Base-by-base conservation (phyloP, 257 asterid genomes). In the Penstemon newberryi region DNA sequence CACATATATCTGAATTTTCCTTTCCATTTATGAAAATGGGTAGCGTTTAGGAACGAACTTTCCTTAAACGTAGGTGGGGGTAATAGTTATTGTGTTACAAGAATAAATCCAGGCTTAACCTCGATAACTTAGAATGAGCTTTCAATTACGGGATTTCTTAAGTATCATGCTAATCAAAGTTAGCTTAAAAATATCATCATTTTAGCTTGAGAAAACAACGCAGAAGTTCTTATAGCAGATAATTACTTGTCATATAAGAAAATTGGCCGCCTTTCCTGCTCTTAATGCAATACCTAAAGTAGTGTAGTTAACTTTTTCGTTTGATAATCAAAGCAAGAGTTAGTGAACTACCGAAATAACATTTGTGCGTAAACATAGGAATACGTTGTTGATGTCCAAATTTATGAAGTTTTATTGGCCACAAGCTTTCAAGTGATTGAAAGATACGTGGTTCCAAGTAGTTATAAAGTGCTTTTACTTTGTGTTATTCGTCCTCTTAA, bases 21-120 rank as follows among this genome's bases (percentile, higher is more conserved):
- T 70, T 51, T 59, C 61, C 58, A 43, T 73, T 58, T 50, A 33
- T 38, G 60, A 60, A 65, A 18, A 3, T 4, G 15, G 15, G 15
- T 50, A 36, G 56, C 61, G 15, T 77, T 55, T 43, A 46, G 72
- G 51, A 38, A 36, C 33, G 9, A 49, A 8, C 56, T 25, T 7
- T 3, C 50, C 4, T 19, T 7, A 25, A 25, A 47, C 60, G 42
- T 44, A 6, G 42, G 11, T 42, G 45, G 18, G 6, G 25, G 15
- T 62, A 18, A 67, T 25, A 54, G 51, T 46, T 37, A 40, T 13
- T 11, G 61, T 43, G 53, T 61, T 59, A 37, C 54, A 56, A 57
- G 56, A 51, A 47, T 11, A 38, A 25, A 25, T 25, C 33, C 33
- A 25, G 33, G 33, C 33, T 25, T 25, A 25, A 25, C 33, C 58